Evolutionary conservation across 2,329 filamentous ascomycete genomes (phyloP).

Genomic region (Hirsutella thompsonii): DNA sequence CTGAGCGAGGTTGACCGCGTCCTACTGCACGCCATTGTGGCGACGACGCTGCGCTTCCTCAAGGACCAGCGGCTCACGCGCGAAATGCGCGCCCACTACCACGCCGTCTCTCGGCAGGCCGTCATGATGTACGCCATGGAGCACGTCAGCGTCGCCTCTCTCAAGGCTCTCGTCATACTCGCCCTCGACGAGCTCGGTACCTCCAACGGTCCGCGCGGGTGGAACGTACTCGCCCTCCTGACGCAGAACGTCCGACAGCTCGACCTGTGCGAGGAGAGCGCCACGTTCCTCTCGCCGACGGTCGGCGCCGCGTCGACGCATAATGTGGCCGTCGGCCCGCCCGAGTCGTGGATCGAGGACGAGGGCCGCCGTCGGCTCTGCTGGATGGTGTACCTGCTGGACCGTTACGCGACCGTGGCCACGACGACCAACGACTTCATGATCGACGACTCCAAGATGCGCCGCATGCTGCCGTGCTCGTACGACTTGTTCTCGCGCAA

Average conservation of each 20-base stretch:
- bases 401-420: conserved; percentile 29
- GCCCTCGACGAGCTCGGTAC: conserved; percentile 27
- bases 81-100: conserved; percentile 24
- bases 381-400: conserved; percentile 32
- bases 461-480: conserved; percentile 27
- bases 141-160: conserved; percentile 23
- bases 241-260: conserved; percentile 26
- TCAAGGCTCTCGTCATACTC: conserved; percentile 27
- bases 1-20: conserved; percentile 25
- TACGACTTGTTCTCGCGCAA: conserved; percentile 31
- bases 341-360: conserved; percentile 31
- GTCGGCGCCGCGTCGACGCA: conserved; percentile 21
- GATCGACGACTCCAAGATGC: conserved; percentile 24
- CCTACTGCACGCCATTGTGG: conserved; percentile 29
- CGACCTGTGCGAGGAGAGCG: conserved; percentile 24
- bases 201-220: conserved; percentile 27
- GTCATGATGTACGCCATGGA: conserved; percentile 30
- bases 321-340: conserved; percentile 19
- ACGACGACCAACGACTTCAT: conserved; percentile 28
- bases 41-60: conserved; percentile 27
- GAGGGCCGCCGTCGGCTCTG: conserved; percentile 27
- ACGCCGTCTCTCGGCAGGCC: conserved; percentile 22
- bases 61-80: conserved; percentile 24
- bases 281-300: conserved; percentile 18
- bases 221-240: conserved; percentile 26